phyloP scores from a whole-genome alignment of 805 yeast genomes.

The Lachancea sp. region DNA sequence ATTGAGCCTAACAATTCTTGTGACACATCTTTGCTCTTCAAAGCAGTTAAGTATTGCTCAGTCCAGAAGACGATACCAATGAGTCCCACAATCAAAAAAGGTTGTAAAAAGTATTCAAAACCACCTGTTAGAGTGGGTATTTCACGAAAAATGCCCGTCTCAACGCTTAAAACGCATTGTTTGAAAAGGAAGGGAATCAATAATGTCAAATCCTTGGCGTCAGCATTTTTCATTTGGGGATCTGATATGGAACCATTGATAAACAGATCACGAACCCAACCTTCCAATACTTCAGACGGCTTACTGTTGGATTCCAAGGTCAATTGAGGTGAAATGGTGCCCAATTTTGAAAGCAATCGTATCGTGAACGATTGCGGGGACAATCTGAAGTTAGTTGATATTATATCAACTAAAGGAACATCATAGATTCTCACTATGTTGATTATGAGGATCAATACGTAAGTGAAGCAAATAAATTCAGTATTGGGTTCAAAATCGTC shows the following conservation, averaged over 20 bases:
- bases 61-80: constrained; percentile 50
- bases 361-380: constrained; percentile 29
- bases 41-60: constrained; percentile 36
- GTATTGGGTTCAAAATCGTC: constrained; percentile 57
- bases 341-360: constrained; percentile 23
- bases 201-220: constrained; percentile 59
- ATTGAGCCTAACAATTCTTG: constrained; percentile 32
- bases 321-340: constrained; percentile 21
- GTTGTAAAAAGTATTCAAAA: constrained; percentile 79
- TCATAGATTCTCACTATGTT: constrained; percentile 37
- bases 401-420: constrained; percentile 27
- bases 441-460: constrained; percentile 44
- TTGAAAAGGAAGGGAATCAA: constrained; percentile 69
- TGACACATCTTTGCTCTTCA: constrained; percentile 19
- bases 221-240: constrained; percentile 61
- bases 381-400: constrained; percentile 19
- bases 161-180: constrained; percentile 60
- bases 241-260: constrained; percentile 84
- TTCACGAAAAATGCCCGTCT: constrained; percentile 45
- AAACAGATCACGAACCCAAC: constrained; percentile 77
- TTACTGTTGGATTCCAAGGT: constrained; percentile 26
- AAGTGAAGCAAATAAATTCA: constrained; percentile 60
- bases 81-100: constrained; percentile 56
- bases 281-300: constrained; percentile 38
- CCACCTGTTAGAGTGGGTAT: constrained; percentile 64